phyloP scores from a whole-genome alignment of 805 yeast genomes.

The Debaryomyces castellii region DNA sequence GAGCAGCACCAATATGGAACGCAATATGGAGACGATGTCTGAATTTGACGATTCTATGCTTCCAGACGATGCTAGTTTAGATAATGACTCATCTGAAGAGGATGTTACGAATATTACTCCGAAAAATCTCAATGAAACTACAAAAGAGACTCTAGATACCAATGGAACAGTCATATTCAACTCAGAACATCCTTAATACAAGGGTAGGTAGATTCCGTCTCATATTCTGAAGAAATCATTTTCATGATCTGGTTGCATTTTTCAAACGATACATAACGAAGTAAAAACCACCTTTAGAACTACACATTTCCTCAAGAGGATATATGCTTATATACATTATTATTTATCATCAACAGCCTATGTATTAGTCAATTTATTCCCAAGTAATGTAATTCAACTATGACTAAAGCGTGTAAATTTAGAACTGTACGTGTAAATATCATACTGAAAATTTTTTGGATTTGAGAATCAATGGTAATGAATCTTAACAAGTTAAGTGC shows the following conservation, averaged over 20 bases:
- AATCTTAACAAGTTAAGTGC: background rate
- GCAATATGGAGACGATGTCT: conserved; percentile 3
- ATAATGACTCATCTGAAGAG: background rate
- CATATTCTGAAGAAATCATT: background rate
- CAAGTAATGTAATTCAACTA: background rate
- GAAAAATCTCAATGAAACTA: background rate
- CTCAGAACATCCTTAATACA: background rate
- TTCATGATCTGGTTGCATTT: background rate
- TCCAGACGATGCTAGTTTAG: background rate
- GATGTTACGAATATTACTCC: background rate
- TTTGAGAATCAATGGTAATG: background rate
- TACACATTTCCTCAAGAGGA: too few relatives aligned
- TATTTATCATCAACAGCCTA: too few relatives aligned
- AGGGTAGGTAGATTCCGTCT: background rate
- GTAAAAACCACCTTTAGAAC: too few relatives aligned
- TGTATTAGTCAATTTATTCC: background rate
- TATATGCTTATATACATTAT: too few relatives aligned
- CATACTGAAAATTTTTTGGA: conserved; percentile 8
- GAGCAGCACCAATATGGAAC: conserved; percentile 16
- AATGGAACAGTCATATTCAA: background rate
- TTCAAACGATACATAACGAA: background rate
- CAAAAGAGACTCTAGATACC: background rate
- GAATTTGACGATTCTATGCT: background rate
- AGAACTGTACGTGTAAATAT: conserved; percentile 1
- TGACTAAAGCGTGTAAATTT: background rate